Base-by-base conservation (phyloP, 2,329 filamentous ascomycete genomes). In the Endoconidiophora polonica region DNA sequence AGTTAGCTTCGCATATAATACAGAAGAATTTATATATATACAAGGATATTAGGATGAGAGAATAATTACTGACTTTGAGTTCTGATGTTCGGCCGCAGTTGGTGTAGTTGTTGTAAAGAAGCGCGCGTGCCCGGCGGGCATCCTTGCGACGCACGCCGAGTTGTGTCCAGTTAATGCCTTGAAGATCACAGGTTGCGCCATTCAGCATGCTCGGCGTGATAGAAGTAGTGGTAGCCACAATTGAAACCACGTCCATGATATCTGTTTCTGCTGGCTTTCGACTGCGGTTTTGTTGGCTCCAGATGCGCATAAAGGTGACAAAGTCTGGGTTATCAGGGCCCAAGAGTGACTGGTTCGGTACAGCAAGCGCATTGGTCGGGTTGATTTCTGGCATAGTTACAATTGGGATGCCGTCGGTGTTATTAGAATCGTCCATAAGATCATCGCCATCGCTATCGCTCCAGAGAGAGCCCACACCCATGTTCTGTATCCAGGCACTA, bases 91-190 rank as follows among this genome's bases (percentile, higher is more conserved):
- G 62, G 2, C 54, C 48, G n/a, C 66, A 60, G 58, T 77, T 80
- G 26, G 69, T 69, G 54, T 79, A 79, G 56, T 80, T 81, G 47
- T 60, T 68, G 57, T 78, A 81, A 1, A 68, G 72, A 12, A 60
- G 53, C 40, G 60, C 55, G 18, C 77, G 68, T 49, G 66, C 65
- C 43, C 65, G 59, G 22, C 74, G 67, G 3, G 75, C 77, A 22
- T 66, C 60, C 22, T 56, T 56, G 50, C 75, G 68, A 9, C 68
- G 68, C 2, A 76, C 70, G 2, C 70, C 70, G 55, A 80, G 62
- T 10, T 65, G 60, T 43, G 60, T 56, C 77, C 77, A 81, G 57
- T 78, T 61, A 36, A 81, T 65, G 46, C 76, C 74, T 57, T 81
- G 77, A 22, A 78, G 59, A 56, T 81, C 77, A 51, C 64, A 75